A percentile compares a stretch with the other conserved stretches of the same genome.
Conservation (phyloP, 2,329 filamentous ascomycete species). For the Raffaelea deltoideospora region DNA sequence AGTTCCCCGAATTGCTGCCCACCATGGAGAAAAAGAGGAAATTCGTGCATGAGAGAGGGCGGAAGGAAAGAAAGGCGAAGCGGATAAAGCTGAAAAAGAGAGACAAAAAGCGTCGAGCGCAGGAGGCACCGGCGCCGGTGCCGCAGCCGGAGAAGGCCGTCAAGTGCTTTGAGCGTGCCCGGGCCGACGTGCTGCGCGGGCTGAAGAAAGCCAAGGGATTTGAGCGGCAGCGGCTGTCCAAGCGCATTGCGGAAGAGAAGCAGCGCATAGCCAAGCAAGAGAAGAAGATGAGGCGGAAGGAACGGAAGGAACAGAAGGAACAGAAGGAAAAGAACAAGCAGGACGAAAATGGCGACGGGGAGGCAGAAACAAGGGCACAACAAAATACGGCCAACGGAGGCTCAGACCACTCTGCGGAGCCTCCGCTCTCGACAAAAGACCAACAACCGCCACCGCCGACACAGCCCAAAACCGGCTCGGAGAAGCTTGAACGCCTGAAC, state of each 20-base stretch:
- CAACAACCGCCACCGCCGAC: no score
- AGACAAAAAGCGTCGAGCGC: slow-evolving; percentile 21
- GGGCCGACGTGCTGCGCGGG: slow-evolving; percentile 43
- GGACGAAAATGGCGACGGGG: background rate
- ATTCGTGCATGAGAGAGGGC: no score
- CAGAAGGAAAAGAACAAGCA: background rate
- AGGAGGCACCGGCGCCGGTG: background rate
- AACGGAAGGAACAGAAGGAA: background rate
- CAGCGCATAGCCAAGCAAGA: background rate
- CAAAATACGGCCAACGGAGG: background rate
- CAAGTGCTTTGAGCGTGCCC: slow-evolving; percentile 5
- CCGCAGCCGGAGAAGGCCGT: slow-evolving; percentile 8
- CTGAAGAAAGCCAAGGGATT: slow-evolving; percentile 62
- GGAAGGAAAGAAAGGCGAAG: no score
- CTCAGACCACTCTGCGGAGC: no score
- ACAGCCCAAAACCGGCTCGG: no score
- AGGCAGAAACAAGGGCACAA: background rate
- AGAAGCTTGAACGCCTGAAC: slow-evolving; percentile 45
- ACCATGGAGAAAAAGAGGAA: no score
- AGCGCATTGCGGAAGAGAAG: slow-evolving; percentile 34
- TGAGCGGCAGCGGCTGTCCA: slow-evolving; percentile 62
- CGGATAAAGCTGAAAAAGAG: background rate
- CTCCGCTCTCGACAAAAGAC: no score
- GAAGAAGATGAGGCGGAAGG: background rate
- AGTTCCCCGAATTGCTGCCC: no score